These are phyloP conservation scores for Herpotrichia juniperi DNA, from an alignment of 2,329 filamentous ascomycete genomes.

Conservation along the genomic window DNA sequence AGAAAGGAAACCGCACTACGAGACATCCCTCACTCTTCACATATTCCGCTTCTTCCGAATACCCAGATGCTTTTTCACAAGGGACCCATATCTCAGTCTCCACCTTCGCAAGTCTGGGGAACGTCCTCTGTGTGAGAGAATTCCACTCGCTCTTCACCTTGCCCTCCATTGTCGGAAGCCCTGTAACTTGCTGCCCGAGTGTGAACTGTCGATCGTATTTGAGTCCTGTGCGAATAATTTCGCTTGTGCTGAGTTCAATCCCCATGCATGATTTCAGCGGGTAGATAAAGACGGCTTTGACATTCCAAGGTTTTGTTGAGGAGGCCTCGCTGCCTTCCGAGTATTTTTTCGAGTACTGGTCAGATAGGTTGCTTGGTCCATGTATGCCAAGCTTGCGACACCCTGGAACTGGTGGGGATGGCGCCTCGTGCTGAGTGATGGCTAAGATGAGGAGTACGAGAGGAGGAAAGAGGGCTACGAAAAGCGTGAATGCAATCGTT, in stretches of 20 bases:
- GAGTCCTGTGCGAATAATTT: conserved; percentile 71
- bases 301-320: conserved; percentile 41
- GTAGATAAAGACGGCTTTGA: conserved; percentile 78
- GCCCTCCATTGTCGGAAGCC: conserved; percentile 51
- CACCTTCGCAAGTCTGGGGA: conserved; percentile 74
- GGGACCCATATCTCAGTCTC: conserved; percentile 72
- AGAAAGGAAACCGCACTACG: conserved; percentile 68
- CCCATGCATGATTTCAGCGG: conserved; percentile 83
- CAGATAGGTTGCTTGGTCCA: conserved; percentile 58
- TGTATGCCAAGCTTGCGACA: conserved; percentile 60
- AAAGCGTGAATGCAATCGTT: conserved; percentile 15
- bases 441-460: conserved; percentile 30
- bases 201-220: conserved; percentile 83
- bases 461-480: conserved; percentile 24
- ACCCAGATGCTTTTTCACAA: conserved; percentile 62
- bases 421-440: conserved; percentile 26
- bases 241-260: conserved; percentile 71
- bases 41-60: conserved; percentile 56
- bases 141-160: conserved; percentile 62
- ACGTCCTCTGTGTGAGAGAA: conserved; percentile 73
- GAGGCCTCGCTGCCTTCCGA: conserved; percentile 35
- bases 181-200: conserved; percentile 69
- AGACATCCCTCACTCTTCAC: conserved; percentile 65
- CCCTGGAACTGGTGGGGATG: conserved; percentile 45
- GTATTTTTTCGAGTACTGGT: conserved; percentile 62